Evolutionary conservation across 23 red algal species (phyloP).

Genomic region (Chondrus crispus): DNA sequence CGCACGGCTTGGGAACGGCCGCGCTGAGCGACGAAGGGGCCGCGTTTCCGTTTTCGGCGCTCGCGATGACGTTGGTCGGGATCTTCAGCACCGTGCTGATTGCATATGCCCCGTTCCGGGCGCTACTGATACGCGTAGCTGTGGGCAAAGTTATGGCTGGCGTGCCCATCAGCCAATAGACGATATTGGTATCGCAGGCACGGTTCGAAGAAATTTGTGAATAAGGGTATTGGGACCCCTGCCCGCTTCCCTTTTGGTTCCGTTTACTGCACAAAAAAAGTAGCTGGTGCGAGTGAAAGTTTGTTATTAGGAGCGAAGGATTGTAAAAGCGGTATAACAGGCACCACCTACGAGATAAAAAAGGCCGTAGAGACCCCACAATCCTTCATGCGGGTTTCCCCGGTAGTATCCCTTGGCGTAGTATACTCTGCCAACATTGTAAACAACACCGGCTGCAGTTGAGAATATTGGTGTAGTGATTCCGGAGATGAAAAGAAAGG

Average conservation of each 20-base stretch:
- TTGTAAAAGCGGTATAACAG: conserved; percentile 52
- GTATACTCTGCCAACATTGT: conserved; percentile 70
- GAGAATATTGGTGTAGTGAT: conserved; percentile 55
- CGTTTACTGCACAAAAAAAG: no score
- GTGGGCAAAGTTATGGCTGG: not conserved
- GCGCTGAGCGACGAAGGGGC: conserved; percentile 82
- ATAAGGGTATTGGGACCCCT: no score
- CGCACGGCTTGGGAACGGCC: conserved; percentile 93
- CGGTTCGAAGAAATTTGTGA: not conserved
- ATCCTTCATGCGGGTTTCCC: conserved; percentile 71
- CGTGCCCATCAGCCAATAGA: no score
- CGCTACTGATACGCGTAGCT: conserved; percentile 58
- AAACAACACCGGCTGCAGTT: conserved; percentile 60
- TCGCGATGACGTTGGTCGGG: conserved; percentile 92
- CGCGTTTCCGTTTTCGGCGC: conserved; percentile 86
- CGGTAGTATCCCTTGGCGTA: conserved; percentile 77
- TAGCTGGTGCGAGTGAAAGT: no score
- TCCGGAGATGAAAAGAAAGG: conserved; percentile 66
- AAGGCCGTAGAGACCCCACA: conserved; percentile 73
- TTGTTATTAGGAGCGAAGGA: conserved; percentile 11
- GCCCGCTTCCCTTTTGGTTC: no score
- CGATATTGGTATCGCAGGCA: not conserved
- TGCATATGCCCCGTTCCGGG: conserved; percentile 49
- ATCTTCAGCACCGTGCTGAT: conserved; percentile 78
- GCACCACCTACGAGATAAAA: conserved; percentile 55